Evolutionary conservation across 805 yeast genomes (phyloP).

Genomic region (Candida schatavii): DNA sequence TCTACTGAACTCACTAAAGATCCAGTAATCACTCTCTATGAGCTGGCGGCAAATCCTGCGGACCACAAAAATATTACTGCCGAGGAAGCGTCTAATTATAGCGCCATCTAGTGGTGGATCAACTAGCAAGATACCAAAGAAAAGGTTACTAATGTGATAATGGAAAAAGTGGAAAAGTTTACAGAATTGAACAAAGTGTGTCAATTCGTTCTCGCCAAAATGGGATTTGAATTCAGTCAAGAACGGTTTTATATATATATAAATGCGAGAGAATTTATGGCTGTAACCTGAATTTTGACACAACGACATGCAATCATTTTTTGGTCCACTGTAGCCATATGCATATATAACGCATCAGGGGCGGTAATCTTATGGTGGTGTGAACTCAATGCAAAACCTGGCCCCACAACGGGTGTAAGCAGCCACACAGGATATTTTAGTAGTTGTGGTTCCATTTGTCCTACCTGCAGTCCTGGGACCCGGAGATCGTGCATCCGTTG

Average conservation of each 20-base stretch:
- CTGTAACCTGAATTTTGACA: no score
- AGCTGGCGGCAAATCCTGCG: constrained; percentile 88
- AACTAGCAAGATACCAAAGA: background rate
- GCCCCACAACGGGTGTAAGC: no score
- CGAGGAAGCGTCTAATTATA: constrained; percentile 10
- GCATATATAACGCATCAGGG: no score
- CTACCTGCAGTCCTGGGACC: constrained; percentile 5
- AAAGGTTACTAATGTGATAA: background rate
- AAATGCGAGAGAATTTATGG: no score
- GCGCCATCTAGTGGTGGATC: background rate
- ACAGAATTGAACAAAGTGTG: background rate
- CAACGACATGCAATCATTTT: no score
- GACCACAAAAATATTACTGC: constrained; percentile 57
- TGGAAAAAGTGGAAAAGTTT: background rate
- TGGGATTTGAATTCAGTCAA: background rate
- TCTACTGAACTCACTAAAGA: constrained; percentile 53
- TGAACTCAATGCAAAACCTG: no score
- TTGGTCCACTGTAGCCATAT: no score
- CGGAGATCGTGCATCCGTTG: constrained; percentile 7
- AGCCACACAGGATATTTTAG: no score
- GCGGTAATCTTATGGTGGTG: no score
- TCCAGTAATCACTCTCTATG: constrained; percentile 78
- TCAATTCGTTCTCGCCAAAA: no score
- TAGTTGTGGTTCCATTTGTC: constrained; percentile 5
- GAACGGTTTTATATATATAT: no score